Conservation (phyloP, 169 alveolate species). For the Neospora caninum region DNA sequence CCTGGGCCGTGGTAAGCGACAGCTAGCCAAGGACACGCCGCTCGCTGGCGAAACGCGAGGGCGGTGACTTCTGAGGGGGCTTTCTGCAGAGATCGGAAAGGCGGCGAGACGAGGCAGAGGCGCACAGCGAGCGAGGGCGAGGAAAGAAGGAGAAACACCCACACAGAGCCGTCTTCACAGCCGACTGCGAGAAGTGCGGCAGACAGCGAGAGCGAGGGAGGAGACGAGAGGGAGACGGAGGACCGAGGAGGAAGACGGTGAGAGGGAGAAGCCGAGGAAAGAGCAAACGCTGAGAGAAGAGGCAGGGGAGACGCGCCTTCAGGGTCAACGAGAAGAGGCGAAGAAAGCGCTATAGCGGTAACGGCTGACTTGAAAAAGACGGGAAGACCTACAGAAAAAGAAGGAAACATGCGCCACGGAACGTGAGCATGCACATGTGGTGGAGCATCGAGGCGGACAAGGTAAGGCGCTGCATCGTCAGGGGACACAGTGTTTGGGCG, state of each 20-base stretch:
- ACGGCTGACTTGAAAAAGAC: neutral
- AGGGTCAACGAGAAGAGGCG: neutral
- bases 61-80: slow-evolving; percentile 3
- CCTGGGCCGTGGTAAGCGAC: neutral
- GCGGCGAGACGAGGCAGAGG: neutral
- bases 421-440: too few relatives aligned
- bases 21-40: neutral
- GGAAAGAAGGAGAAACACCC: neutral
- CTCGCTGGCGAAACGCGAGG: neutral
- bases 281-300: too few relatives aligned
- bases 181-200: neutral
- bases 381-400: neutral
- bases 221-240: neutral
- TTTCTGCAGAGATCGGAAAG: neutral
- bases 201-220: neutral
- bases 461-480: too few relatives aligned
- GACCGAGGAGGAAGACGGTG: neutral
- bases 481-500: too few relatives aligned
- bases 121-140: neutral
- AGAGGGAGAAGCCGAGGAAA: neutral
- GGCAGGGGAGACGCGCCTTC: too few relatives aligned
- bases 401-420: neutral
- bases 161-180: slow-evolving; percentile 31
- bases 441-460: too few relatives aligned
- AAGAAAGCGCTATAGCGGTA: neutral